Conservation (phyloP, 352 stramenopile species). For the Globisporangium nagaii region DNA sequence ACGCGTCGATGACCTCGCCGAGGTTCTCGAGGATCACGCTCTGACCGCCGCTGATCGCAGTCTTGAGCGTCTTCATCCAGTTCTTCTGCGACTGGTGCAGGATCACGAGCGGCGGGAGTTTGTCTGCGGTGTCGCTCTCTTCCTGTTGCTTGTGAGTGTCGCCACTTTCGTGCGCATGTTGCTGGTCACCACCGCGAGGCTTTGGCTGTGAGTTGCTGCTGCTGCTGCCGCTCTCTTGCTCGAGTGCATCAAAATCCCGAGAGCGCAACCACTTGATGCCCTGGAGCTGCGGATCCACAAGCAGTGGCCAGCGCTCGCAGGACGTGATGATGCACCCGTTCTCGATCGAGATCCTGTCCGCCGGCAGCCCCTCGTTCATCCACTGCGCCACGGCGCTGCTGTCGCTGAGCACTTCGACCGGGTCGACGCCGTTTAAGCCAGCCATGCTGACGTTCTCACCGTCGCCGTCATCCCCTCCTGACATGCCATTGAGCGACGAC, state of each 20-base stretch:
- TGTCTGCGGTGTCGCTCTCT: neutral
- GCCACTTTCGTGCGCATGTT: neutral
- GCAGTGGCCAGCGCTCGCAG: constrained; percentile 82
- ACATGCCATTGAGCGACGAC: neutral
- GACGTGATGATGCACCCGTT: constrained; percentile 91
- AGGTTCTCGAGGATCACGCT: constrained; percentile 91
- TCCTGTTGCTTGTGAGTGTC: neutral
- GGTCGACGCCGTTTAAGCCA: constrained; percentile 47
- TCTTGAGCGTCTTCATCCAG: constrained; percentile 73
- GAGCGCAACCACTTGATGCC: constrained; percentile 83
- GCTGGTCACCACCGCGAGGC: neutral
- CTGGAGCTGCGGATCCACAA: constrained; percentile 90
- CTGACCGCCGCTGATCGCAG: constrained; percentile 62
- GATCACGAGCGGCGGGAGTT: constrained; percentile 43
- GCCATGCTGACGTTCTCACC: neutral
- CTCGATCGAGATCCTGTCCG: constrained; percentile 89
- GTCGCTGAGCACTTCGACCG: constrained; percentile 82
- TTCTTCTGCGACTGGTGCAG: constrained; percentile 70
- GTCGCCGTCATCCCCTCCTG: neutral
- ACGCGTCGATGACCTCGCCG: constrained; percentile 78
- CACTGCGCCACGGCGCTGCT: constrained; percentile 83
- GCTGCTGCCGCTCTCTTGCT: constrained; percentile 4
- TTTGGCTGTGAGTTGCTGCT: neutral
- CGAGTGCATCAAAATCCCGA: constrained; percentile 29
- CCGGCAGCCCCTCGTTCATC: constrained; percentile 90